Evolutionary conservation across 805 yeast genomes (phyloP), one percentile per base, ranked within the genome.

Genomic region (Sugiyamaella mastotermitis): DNA sequence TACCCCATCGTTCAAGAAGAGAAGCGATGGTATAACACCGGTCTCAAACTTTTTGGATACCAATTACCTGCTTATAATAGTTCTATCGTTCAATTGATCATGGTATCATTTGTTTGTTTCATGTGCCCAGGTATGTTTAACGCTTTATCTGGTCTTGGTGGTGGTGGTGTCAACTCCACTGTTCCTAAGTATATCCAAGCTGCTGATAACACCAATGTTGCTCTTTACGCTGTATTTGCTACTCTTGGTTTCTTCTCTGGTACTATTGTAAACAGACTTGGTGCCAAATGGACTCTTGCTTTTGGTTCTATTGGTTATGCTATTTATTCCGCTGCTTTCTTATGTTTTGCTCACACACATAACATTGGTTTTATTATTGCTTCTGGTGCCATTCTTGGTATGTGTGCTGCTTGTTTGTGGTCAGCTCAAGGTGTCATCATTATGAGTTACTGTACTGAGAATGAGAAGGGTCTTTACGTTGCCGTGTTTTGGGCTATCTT

Each of bases 401-500:
- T 72, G 31, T 66, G 76, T 56, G 81, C 80, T 8, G 64, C 73
- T 27, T 54, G 65, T 32, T 61, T 74, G 35, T 76, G 81, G 81
- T 71, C 78, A 20, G 78, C 78, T 23, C 79, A 74, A 52, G 76
- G 77, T 35, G 59, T 73, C 19, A 68, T 76, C 33, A 68, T 74
- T 45, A 68, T 76, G 70, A 61, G 76, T n/a, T 76, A 76, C 46
- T 74, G 80, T 2, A 54, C 71, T 15, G 81, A 76, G 56, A 50
- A 57, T 24, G 58, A 45, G n/a, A 76, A 76, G 58, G 81, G 77
- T 32, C 57, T 57, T 23, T 75, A 70, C 35, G 65, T 76, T 35
- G 70, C 72, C 65, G 57, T 68, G 13, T 76, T 75, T 54, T 76
- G 81, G 81, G 63, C 71, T 45, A 74, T 76, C 38, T 76, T 76